These are phyloP conservation scores for Exophiala lecanii-corni DNA, from an alignment of 2,329 filamentous ascomycete genomes.

Conservation along the genomic window DNA sequence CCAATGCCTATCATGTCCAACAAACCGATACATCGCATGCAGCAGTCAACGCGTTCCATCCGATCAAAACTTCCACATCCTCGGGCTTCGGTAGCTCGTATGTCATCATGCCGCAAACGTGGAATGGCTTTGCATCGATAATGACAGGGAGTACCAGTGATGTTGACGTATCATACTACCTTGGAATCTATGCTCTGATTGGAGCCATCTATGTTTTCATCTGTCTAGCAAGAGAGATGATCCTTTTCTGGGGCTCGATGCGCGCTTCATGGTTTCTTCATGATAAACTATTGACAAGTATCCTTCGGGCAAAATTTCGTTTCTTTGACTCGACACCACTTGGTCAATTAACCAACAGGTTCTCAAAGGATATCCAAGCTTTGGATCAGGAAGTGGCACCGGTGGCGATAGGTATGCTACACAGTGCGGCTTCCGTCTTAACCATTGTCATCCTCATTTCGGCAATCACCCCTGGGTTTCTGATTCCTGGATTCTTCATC, in stretches of 20 bases:
- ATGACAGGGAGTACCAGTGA: constrained; percentile 34
- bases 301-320: constrained; percentile 88
- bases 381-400: constrained; percentile 95
- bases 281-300: constrained; percentile 66
- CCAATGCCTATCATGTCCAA: constrained; percentile 69
- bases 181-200: constrained; percentile 75
- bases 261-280: constrained; percentile 84
- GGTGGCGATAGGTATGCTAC: constrained; percentile 72
- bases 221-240: constrained; percentile 75
- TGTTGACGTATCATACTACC: constrained; percentile 79
- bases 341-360: constrained; percentile 95
- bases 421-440: constrained; percentile 64
- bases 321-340: constrained; percentile 97
- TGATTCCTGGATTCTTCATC: constrained; percentile 83
- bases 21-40: constrained; percentile 16
- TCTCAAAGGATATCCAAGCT: constrained; percentile 94
- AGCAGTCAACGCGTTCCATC: constrained; percentile 14
- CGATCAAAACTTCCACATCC: background rate
- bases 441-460: constrained; percentile 87
- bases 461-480: constrained; percentile 81
- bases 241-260: constrained; percentile 88
- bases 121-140: background rate
- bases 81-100: constrained; percentile 11
- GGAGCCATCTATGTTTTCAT: constrained; percentile 73
- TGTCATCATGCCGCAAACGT: constrained; percentile 14